Percentiles rank a stretch among this genome's conserved stretches.
Evolutionary conservation across 306 rosid genomes (phyloP).

Genomic region (Crotalaria pallida): DNA sequence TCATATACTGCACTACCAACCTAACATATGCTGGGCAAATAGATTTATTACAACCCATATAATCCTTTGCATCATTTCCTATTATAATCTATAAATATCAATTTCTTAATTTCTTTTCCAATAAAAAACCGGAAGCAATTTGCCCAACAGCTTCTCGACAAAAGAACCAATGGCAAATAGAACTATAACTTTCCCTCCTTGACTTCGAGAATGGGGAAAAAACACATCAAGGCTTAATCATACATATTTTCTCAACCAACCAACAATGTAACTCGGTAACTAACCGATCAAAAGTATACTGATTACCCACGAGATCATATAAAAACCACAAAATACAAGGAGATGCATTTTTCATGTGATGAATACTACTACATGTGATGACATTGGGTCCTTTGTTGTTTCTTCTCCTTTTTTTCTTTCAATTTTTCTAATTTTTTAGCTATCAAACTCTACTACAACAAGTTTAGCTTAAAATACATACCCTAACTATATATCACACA

Average conservation of each 20-base stretch:
- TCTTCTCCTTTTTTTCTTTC: neutral
- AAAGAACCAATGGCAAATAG: neutral
- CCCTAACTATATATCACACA: constrained; percentile 1
- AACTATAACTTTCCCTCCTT: neutral
- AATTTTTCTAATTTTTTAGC: neutral
- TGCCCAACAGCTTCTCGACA: neutral
- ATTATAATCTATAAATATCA: neutral
- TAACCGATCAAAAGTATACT: neutral
- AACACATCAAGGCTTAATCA: neutral
- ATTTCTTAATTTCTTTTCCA: neutral
- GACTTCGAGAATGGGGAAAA: no score
- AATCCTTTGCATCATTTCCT: neutral
- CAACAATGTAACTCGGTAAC: neutral
- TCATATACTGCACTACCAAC: neutral
- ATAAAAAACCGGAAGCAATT: neutral
- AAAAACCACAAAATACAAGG: neutral
- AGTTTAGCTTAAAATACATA: neutral
- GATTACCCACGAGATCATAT: neutral
- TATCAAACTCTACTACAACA: neutral
- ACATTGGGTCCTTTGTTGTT: neutral
- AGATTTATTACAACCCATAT: no score
- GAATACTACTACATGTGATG: neutral
- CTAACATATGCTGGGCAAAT: neutral
- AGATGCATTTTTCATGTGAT: neutral
- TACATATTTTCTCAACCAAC: no score